phyloP scores from a whole-genome alignment of 2,329 filamentous ascomycete species.

The Neonectria coccinea region DNA sequence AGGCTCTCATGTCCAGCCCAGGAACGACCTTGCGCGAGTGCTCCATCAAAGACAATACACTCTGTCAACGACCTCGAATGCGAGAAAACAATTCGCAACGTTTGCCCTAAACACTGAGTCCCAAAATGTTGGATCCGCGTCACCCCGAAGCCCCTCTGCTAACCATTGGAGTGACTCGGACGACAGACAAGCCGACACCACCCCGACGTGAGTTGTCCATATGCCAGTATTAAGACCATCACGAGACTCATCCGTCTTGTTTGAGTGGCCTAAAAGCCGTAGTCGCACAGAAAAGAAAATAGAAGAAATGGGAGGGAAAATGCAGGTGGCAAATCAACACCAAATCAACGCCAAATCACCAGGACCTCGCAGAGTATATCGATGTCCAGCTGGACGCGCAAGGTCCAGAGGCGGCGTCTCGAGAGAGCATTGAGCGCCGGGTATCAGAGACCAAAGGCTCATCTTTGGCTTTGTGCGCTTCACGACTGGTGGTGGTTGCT shows the following conservation, averaged over 20 bases:
- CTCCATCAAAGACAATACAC: constrained; percentile 30
- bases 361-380: constrained; percentile 55
- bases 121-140: constrained; percentile 9
- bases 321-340: constrained; percentile 51
- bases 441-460: constrained; percentile 62
- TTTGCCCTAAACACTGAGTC: constrained; percentile 12
- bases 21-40: constrained; percentile 30
- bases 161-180: constrained; percentile 15
- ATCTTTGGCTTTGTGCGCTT: constrained; percentile 43
- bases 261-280: constrained; percentile 33
- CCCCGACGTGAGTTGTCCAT: constrained; percentile 16
- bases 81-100: constrained; percentile 29
- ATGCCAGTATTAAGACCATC: constrained; percentile 39
- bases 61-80: constrained; percentile 29
- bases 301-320: constrained; percentile 44
- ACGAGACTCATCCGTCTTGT: constrained; percentile 21
- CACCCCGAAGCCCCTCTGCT: constrained; percentile 4
- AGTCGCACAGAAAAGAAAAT: constrained; percentile 31
- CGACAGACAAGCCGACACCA: constrained; percentile 10
- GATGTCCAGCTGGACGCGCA: constrained; percentile 44
- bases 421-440: constrained; percentile 68
- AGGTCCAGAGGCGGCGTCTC: constrained; percentile 50
- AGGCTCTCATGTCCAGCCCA: constrained; percentile 29
- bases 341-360: constrained; percentile 59
- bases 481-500: constrained; percentile 85